These are phyloP conservation scores for Aspergillus mulundensis DNA, from an alignment of 495 filamentous ascomycete genomes.

Conservation along the genomic window DNA sequence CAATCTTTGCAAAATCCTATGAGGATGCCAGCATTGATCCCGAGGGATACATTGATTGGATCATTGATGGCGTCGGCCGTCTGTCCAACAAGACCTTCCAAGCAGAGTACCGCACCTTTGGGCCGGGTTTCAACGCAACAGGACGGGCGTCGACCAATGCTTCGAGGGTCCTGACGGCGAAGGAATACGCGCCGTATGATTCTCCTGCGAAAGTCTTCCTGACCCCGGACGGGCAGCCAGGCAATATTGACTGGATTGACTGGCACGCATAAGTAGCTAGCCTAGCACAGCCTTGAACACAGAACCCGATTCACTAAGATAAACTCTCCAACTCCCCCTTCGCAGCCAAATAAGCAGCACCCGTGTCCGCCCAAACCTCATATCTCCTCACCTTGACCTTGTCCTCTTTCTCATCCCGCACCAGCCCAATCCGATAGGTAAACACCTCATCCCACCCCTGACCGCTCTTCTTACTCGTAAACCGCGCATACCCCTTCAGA, in stretches of 20 bases:
- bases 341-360: conserved; percentile 57
- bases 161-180: conserved; percentile 37
- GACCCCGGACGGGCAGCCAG: conserved; percentile 40
- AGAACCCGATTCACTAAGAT: not conserved
- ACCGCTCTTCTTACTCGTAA: conserved; percentile 46
- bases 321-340: conserved; percentile 35
- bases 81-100: conserved; percentile 46
- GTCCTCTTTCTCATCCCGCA: conserved; percentile 29
- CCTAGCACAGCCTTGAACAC: not conserved
- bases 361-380: conserved; percentile 62
- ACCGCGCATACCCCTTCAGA: conserved; percentile 46
- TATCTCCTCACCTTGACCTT: conserved; percentile 45
- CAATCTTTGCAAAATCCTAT: conserved; percentile 49
- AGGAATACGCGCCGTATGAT: conserved; percentile 39
- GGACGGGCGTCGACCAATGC: conserved; percentile 39
- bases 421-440: conserved; percentile 50
- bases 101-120: conserved; percentile 52
- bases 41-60: conserved; percentile 54
- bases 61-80: conserved; percentile 30
- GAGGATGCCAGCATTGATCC: conserved; percentile 49
- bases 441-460: conserved; percentile 59
- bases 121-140: conserved; percentile 52
- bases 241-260: conserved; percentile 55
- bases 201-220: conserved; percentile 52
- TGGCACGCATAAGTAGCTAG: conserved; percentile 22